Percentiles rank a stretch among this genome's conserved stretches.
These are phyloP conservation scores for Podospora fimiseda DNA, from an alignment of 495 filamentous ascomycete species.

Conservation along the genomic window DNA sequence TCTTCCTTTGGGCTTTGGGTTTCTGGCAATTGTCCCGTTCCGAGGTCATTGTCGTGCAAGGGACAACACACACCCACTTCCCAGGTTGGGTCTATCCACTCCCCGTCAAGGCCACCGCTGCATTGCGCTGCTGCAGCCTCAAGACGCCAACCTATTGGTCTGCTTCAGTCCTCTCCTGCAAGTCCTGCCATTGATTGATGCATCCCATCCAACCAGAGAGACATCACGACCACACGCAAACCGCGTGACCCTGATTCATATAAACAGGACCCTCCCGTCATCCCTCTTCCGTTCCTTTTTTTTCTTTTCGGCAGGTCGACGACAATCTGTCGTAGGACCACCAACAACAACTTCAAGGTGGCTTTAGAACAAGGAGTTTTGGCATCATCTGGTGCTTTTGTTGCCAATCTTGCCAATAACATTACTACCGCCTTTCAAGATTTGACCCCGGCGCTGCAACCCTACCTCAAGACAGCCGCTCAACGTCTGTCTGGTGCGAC, in stretches of 20 bases:
- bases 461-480: conserved; percentile 40
- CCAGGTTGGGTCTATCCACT: conserved; percentile 4
- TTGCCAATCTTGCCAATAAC: conserved; percentile 38
- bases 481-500: conserved; percentile 46
- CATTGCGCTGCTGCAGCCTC: conserved; percentile 4
- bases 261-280: not conserved
- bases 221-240: not conserved
- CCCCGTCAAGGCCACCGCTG: conserved; percentile 11
- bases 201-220: not conserved
- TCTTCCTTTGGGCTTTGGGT: too few relatives aligned
- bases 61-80: conserved; percentile 18
- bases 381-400: conserved; percentile 47
- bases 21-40: conserved; percentile 13
- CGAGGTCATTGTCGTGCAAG: conserved; percentile 15
- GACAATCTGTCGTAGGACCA: conserved; percentile 37
- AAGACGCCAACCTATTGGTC: conserved; percentile 19
- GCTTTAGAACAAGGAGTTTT: conserved; percentile 43
- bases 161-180: conserved; percentile 1
- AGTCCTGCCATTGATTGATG: not conserved
- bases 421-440: conserved; percentile 33
- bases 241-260: not conserved
- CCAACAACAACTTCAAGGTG: conserved; percentile 43
- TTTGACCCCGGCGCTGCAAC: conserved; percentile 39
- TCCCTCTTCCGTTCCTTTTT: conserved; percentile 5
- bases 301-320: conserved; percentile 22